Evolutionary conservation across 148 eudicot species (phyloP).

Genomic region (Silene uniflora): DNA sequence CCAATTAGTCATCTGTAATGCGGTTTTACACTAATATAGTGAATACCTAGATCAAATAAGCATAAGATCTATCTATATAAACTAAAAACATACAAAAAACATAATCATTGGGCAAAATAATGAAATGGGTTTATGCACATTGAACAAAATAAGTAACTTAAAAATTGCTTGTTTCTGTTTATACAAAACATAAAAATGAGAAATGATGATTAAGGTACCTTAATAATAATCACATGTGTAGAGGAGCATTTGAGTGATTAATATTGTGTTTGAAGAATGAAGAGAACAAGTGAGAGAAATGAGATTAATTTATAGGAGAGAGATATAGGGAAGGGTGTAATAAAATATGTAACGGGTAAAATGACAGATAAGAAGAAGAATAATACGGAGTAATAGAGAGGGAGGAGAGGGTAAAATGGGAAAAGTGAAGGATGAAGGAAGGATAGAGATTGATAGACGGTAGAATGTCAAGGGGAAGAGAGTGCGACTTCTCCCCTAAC

Average conservation of each 20-base stretch:
- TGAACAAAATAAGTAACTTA: not conserved
- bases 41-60: slow-evolving; percentile 13
- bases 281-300: slow-evolving; percentile 23
- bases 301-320: slow-evolving; percentile 23
- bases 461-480: slow-evolving; percentile 66
- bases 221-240: slow-evolving; percentile 22
- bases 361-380: slow-evolving; percentile 6
- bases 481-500: slow-evolving; percentile 54
- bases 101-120: slow-evolving; percentile 12
- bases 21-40: no score
- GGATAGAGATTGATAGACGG: slow-evolving; percentile 27
- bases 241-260: slow-evolving; percentile 13
- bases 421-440: not conserved
- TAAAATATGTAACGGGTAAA: not conserved
- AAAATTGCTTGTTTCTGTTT: not conserved
- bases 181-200: not conserved
- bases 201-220: slow-evolving; percentile 32
- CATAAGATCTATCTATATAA: slow-evolving; percentile 19
- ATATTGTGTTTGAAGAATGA: not conserved
- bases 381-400: not conserved
- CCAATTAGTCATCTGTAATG: no score
- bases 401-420: slow-evolving; percentile 21
- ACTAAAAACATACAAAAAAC: not conserved
- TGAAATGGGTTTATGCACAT: slow-evolving; percentile 12
- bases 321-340: not conserved